A percentile compares a stretch with the other conserved stretches of the same genome.
Conservation (phyloP, 2,329 filamentous ascomycete species). For the Paecilomyces sp. region DNA sequence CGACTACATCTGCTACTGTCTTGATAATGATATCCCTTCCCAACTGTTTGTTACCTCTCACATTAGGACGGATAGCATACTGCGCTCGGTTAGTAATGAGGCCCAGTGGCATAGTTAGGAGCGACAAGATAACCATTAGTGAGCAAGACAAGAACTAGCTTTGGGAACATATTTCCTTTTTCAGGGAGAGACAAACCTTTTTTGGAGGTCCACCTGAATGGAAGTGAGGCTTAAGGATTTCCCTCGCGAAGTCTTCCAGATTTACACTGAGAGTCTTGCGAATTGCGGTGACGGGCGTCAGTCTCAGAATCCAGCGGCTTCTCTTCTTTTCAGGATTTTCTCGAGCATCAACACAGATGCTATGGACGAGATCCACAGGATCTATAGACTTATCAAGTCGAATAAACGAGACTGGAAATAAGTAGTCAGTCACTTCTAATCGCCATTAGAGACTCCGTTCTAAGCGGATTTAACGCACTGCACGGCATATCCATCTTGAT, state of each 20-base stretch:
- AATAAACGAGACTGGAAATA: conserved; percentile 49
- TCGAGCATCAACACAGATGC: conserved; percentile 51
- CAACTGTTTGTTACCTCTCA: conserved; percentile 53
- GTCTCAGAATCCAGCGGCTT: conserved; percentile 52
- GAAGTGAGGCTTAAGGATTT: conserved; percentile 54
- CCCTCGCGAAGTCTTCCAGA: conserved; percentile 48
- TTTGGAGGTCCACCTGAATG: conserved; percentile 44
- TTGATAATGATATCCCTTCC: conserved; percentile 53
- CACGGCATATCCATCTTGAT: conserved; percentile 48
- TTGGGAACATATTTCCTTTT: neutral
- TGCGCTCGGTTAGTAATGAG: conserved; percentile 19
- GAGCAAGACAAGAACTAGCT: neutral
- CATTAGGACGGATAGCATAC: conserved; percentile 57
- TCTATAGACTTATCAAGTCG: conserved; percentile 50
- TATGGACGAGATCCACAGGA: conserved; percentile 53
- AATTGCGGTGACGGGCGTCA: conserved; percentile 53
- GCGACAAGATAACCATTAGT: neutral
- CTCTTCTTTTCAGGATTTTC: conserved; percentile 44
- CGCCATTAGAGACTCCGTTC: neutral
- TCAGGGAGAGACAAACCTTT: conserved; percentile 40
- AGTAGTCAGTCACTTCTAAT: conserved; percentile 5
- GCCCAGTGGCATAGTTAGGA: neutral
- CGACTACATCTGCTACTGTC: conserved; percentile 51
- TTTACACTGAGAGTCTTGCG: conserved; percentile 53
- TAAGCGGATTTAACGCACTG: conserved; percentile 17